Evolutionary conservation across 352 stramenopile species (phyloP).

Genomic region (Pythium insidiosum): DNA sequence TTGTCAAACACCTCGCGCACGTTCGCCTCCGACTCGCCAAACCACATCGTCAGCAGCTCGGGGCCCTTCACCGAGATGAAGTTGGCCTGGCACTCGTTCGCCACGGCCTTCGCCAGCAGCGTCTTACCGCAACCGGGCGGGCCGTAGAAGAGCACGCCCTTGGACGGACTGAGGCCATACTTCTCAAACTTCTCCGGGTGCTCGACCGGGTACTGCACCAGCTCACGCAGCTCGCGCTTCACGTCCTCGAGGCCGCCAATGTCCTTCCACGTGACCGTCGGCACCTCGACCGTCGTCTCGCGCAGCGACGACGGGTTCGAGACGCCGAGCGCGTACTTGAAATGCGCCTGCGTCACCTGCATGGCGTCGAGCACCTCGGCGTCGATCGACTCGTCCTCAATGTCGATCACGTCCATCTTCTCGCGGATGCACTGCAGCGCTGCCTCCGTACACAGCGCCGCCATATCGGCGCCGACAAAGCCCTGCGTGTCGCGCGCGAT

Average conservation of each 20-base stretch:
- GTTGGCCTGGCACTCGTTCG: slow-evolving; percentile 99
- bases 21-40: slow-evolving; percentile 98
- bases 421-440: slow-evolving; percentile 99
- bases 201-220: slow-evolving; percentile 99
- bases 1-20: slow-evolving; percentile 99
- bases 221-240: slow-evolving; percentile 98
- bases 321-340: slow-evolving; percentile 96
- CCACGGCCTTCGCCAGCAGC: slow-evolving; percentile 98
- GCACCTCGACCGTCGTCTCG: slow-evolving; percentile 99
- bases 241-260: slow-evolving; percentile 98
- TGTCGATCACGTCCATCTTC: slow-evolving; percentile 99
- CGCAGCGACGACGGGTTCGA: slow-evolving; percentile 98
- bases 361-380: slow-evolving; percentile 98
- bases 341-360: slow-evolving; percentile 98
- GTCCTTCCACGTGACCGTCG: slow-evolving; percentile 98
- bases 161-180: slow-evolving; percentile 91
- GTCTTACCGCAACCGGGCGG: slow-evolving; percentile 99
- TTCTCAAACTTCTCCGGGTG: slow-evolving; percentile 99
- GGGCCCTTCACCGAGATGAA: slow-evolving; percentile 99
- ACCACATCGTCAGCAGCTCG: slow-evolving; percentile 99
- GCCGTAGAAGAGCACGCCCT: slow-evolving; percentile 99
- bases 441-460: slow-evolving; percentile 97
- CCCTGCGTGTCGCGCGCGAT: slow-evolving; percentile 98
- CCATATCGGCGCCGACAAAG: slow-evolving; percentile 99
- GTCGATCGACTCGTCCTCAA: slow-evolving; percentile 99